These are phyloP conservation scores for Ceratobasidium sp. DNA, from an alignment of 1,284 basidiomycete genomes.

Conservation along the genomic window DNA sequence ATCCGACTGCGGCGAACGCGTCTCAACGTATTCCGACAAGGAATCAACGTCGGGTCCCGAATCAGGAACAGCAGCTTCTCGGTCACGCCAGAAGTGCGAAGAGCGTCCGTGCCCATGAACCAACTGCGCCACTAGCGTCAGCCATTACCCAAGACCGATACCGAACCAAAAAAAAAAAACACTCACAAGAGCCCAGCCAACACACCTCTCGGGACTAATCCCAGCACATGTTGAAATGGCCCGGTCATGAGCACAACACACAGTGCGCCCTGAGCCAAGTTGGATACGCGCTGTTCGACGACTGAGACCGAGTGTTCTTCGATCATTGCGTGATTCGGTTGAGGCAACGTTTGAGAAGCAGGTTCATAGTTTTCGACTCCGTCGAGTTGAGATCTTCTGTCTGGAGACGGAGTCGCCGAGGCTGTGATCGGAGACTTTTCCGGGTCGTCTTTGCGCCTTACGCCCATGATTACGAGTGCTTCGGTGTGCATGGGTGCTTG, in stretches of 20 bases:
- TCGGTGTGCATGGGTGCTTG: constrained; percentile 95
- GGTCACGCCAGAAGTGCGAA: constrained; percentile 86
- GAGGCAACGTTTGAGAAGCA: constrained; percentile 14
- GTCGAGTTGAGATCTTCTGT: constrained; percentile 39
- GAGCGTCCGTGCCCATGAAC: constrained; percentile 89
- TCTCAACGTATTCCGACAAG: constrained; percentile 71
- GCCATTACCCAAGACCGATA: too few species aligned
- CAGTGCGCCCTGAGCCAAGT: constrained; percentile 82
- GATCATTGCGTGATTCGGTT: constrained; percentile 8
- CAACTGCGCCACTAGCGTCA: too few species aligned
- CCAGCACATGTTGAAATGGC: constrained; percentile 81
- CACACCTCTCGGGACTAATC: constrained; percentile 72
- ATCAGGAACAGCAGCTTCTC: constrained; percentile 84
- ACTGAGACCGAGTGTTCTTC: constrained; percentile 76
- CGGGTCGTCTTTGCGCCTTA: constrained; percentile 53
- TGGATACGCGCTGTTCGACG: constrained; percentile 89
- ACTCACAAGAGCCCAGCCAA: constrained; percentile 76
- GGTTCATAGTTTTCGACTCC: constrained; percentile 42
- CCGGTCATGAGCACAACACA: constrained; percentile 81
- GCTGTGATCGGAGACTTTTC: constrained; percentile 42
- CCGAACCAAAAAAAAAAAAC: constrained; percentile 38
- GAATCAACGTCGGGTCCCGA: constrained; percentile 71
- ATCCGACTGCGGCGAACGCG: constrained; percentile 79
- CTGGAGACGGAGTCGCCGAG: too few species aligned
- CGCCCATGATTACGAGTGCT: constrained; percentile 80